phyloP scores from a whole-genome alignment of 352 stramenopile species.

The Aphanomyces stellatus region DNA sequence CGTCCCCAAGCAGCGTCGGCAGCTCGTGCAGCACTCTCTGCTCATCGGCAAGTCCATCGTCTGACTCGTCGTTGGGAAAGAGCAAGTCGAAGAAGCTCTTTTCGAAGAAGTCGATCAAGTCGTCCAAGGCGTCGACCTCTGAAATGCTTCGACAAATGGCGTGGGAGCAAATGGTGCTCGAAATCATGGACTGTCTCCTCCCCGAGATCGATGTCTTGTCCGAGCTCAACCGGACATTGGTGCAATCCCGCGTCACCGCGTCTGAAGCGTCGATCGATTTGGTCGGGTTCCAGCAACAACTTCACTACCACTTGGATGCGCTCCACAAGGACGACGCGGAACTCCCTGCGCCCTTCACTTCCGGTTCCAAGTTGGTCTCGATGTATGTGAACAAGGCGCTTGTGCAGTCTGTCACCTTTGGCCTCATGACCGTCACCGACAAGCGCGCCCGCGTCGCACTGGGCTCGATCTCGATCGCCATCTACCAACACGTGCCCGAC shows the following conservation, averaged over 20 bases:
- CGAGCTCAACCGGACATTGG: constrained; percentile 45
- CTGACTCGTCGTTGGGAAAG: constrained; percentile 1
- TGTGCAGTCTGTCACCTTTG: constrained; percentile 7
- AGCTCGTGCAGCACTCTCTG: constrained; percentile 41
- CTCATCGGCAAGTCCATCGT: neutral
- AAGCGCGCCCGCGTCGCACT: neutral
- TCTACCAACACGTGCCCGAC: neutral
- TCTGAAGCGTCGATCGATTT: constrained; percentile 27
- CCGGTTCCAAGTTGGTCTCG: constrained; percentile 25
- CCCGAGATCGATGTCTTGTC: constrained; percentile 66
- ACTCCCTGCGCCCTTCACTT: constrained; percentile 16
- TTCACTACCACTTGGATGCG: constrained; percentile 51
- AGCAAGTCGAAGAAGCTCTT: constrained; percentile 35
- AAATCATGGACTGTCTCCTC: constrained; percentile 63
- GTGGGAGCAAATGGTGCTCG: constrained; percentile 55
- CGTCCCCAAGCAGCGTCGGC: constrained; percentile 50
- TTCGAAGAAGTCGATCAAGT: constrained; percentile 10
- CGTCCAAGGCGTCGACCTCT: neutral
- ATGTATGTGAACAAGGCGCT: constrained; percentile 33
- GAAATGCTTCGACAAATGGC: constrained; percentile 19
- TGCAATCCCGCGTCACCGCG: neutral
- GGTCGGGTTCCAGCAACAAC: constrained; percentile 32
- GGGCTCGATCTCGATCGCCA: neutral
- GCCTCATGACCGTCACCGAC: constrained; percentile 14
- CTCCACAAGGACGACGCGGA: constrained; percentile 61